Conservation (phyloP, 2,329 filamentous ascomycete genomes). For the Periconia digitata region DNA sequence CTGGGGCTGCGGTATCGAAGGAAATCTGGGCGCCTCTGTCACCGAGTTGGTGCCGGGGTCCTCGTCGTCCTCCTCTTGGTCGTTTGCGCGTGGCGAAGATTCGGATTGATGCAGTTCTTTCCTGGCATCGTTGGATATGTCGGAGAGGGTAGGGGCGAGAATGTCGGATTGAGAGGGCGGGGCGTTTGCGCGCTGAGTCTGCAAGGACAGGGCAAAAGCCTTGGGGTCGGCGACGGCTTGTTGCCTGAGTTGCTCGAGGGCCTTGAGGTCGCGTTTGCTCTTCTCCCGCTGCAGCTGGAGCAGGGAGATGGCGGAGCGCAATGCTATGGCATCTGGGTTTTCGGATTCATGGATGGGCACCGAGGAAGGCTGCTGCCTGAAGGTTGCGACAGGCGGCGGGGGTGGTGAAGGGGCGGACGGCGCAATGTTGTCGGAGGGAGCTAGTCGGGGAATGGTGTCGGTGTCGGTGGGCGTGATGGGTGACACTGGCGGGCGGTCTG, state of each 20-base stretch:
- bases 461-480: slow-evolving; percentile 44
- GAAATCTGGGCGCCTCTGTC: slow-evolving; percentile 51
- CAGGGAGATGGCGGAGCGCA: slow-evolving; percentile 81
- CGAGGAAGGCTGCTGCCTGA: slow-evolving; percentile 47
- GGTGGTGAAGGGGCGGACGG: slow-evolving; percentile 26
- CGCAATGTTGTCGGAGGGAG: slow-evolving; percentile 21
- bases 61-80: slow-evolving; percentile 12
- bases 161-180: slow-evolving; percentile 31
- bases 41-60: slow-evolving; percentile 30
- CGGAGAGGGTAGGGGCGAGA: slow-evolving; percentile 42
- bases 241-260: slow-evolving; percentile 68
- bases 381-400: slow-evolving; percentile 35
- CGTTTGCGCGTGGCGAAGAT: slow-evolving; percentile 2
- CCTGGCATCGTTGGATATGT: slow-evolving; percentile 35
- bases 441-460: slow-evolving; percentile 38
- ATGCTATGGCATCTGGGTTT: slow-evolving; percentile 85
- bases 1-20: slow-evolving; percentile 73
- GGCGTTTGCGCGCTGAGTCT: slow-evolving; percentile 54
- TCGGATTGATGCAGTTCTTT: slow-evolving; percentile 23
- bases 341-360: slow-evolving; percentile 51
- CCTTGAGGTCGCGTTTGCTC: slow-evolving; percentile 72
- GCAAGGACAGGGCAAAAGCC: slow-evolving; percentile 70
- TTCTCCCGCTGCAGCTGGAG: slow-evolving; percentile 83
- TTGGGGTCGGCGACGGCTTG: slow-evolving; percentile 71
- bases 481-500: slow-evolving; percentile 42